Base-by-base conservation (phyloP, 192 early-diverging fungal genomes). In the Gorgonomyces haynaldii region DNA sequence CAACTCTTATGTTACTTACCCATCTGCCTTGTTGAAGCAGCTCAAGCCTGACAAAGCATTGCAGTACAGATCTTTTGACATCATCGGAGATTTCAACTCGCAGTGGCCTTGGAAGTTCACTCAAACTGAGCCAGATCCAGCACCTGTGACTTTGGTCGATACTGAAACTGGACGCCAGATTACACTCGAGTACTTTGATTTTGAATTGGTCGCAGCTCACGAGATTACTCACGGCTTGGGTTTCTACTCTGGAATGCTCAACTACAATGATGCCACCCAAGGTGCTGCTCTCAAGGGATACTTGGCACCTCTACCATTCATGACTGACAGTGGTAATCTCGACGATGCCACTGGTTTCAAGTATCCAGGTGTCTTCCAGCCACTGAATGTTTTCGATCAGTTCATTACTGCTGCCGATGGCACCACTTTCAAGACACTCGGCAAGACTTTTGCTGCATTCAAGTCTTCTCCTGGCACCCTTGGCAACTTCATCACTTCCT, bases 171-270 rank as follows among this genome's bases (percentile, higher is more conserved):
- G n/a, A n/a, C n/a, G n/a, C n/a, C n/a, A n/a, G n/a, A n/a, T n/a
- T n/a, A n/a, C n/a, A n/a, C n/a, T n/a, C n/a, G n/a, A n/a, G n/a
- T n/a, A n/a, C n/a, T n/a, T n/a, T n/a, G 53, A 56, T 34, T 59
- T 61, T 31, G 54, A 58, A 17, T 59, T 52, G 40, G 60, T 61
- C 38, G 48, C 50, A 0, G 22, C 48, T 8, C 60, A 61, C 42
- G 60, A 61, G 42, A 17, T 61, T 4, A 61, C 54, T 31, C 60
- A 61, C 54, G 60, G 60, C 9, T 37, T 61, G 21, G 60, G 60
- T 3, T 50, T 63, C 30, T 46, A 61, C 30, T 30, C 54, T 5
- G 29, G 46, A n/a, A 29, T 39, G 37, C 12, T 54, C 4, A 26
- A 36, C 9, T 61, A 30, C 20, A n/a, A 20, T 1, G 0, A 19